Evolutionary conservation across 2,329 filamentous ascomycete genomes (phyloP), one percentile per base, ranked within the genome.

Genomic region (Fusarium sp.): DNA sequence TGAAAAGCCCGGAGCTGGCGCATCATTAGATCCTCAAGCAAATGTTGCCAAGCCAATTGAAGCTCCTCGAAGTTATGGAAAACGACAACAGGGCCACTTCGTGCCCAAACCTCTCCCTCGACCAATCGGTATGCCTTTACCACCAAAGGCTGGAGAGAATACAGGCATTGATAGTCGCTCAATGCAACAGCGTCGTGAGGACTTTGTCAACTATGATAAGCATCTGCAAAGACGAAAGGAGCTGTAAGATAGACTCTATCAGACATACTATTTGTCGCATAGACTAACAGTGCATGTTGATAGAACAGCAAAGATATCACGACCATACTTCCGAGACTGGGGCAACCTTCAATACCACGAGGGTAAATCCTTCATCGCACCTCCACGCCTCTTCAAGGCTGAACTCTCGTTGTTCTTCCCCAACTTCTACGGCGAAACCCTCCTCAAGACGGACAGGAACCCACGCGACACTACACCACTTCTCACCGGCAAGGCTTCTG

Each of bases 251-350:
- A 24, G 45, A 20, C 4, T 29, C 13, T 9, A 14, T 7, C 5
- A 12, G 12, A 13, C 6, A 10, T 3, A 24, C 8, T 2, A 20
- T 24, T 22, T 2, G 6, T 42, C 27, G 5, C 18, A 48, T 34
- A 16, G 13, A 20, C 57, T 75, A 41, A 74, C 37, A 22, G 25
- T 24, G 8, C 18, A 24, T 12, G 22, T 30, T 20, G 29, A 12
- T 25, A 93, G 91, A 57, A 92, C 92, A 46, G 86, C 88, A 72
- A 90, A 94, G 79, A 91, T 97, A 77, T 85, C 91, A 22, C 92
- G 93, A 62, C 94, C 95, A 4, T 99, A 99, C 81, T 99, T 97
- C 83, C 92, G 94, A 79, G 95, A 99, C 85, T 98, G 94, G 92
- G 89, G 88, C 64, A 96, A 97, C 81, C 88, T 98, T 80, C 85